phyloP scores from a whole-genome alignment of 768 basidiomycete species.

The Terana coerulea region DNA sequence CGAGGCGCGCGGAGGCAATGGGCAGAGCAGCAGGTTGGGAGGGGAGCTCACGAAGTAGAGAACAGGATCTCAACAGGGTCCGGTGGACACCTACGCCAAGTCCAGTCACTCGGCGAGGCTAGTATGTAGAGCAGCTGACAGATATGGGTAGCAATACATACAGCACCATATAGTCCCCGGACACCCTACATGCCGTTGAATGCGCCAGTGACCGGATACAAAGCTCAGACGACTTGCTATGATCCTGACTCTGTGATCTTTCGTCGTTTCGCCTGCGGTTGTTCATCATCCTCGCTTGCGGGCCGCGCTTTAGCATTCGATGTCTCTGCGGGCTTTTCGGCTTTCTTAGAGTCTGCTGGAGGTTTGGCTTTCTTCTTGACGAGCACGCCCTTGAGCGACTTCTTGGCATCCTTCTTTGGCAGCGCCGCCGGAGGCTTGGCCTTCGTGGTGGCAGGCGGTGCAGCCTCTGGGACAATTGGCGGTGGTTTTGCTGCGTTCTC shows the following conservation, averaged over 20 bases:
- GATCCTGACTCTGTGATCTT: constrained; percentile 38
- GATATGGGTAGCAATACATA: background rate
- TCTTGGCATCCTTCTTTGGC: constrained; percentile 62
- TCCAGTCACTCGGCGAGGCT: constrained; percentile 34
- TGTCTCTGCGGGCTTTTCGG: constrained; percentile 12
- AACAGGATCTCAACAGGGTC: constrained; percentile 59
- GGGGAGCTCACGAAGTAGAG: constrained; percentile 37
- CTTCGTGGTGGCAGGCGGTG: constrained; percentile 19
- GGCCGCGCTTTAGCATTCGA: constrained; percentile 19
- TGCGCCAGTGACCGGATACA: too few relatives aligned
- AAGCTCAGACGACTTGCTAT: background rate
- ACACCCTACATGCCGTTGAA: too few relatives aligned
- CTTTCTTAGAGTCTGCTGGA: constrained; percentile 3
- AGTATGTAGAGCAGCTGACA: background rate
- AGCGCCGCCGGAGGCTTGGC: constrained; percentile 25
- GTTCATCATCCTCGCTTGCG: constrained; percentile 20
- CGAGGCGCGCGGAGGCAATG: constrained; percentile 67
- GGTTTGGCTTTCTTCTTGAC: constrained; percentile 72
- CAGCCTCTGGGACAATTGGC: constrained; percentile 27
- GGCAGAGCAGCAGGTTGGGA: constrained; percentile 57
- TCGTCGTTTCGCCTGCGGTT: constrained; percentile 55
- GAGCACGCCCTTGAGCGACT: constrained; percentile 70
- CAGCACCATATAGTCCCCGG: constrained; percentile 5
- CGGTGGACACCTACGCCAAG: constrained; percentile 80
- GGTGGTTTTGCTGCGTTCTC: constrained; percentile 39